These are phyloP conservation scores for Cucumis melo DNA, from an alignment of 306 rosid genomes.

Conservation along the genomic window DNA sequence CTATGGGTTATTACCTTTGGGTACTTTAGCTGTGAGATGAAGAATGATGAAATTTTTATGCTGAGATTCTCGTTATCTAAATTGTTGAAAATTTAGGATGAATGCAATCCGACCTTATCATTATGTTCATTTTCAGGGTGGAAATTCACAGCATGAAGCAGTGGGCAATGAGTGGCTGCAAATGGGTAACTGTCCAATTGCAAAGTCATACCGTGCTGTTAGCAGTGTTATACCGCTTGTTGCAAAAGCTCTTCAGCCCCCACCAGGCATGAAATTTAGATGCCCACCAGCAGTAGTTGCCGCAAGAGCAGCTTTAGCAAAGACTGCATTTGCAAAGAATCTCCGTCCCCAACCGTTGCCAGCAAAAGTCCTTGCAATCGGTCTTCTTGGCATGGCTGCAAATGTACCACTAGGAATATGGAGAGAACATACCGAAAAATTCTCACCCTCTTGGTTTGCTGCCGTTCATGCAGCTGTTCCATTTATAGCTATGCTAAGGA, in stretches of 20 bases:
- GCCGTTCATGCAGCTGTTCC: constrained; percentile 99
- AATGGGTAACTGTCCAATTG: constrained; percentile 82
- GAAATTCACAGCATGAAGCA: constrained; percentile 70
- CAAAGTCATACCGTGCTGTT: constrained; percentile 88
- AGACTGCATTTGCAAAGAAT: constrained; percentile 82
- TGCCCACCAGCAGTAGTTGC: constrained; percentile 79
- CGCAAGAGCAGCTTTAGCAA: constrained; percentile 84
- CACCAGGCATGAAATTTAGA: constrained; percentile 57
- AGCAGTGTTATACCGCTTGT: constrained; percentile 76
- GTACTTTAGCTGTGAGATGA: not conserved
- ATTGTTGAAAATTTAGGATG: not conserved
- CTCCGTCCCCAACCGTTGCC: constrained; percentile 92
- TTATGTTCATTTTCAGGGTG: constrained; percentile 38
- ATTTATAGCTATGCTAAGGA: constrained; percentile 89
- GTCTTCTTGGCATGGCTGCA: constrained; percentile 90
- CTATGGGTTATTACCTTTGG: not conserved
- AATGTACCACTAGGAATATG: constrained; percentile 88
- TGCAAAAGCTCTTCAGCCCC: constrained; percentile 78
- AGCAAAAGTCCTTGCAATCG: constrained; percentile 79
- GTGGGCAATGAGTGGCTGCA: constrained; percentile 74
- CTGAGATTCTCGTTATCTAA: not conserved
- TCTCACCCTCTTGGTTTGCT: constrained; percentile 86
- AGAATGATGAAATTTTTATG: not conserved
- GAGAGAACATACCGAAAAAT: constrained; percentile 94
- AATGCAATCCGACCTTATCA: not conserved